Evolutionary conservation across 768 basidiomycete genomes (phyloP), one percentile per base, ranked within the genome.

Genomic region (Asterophora lycoperdoides): DNA sequence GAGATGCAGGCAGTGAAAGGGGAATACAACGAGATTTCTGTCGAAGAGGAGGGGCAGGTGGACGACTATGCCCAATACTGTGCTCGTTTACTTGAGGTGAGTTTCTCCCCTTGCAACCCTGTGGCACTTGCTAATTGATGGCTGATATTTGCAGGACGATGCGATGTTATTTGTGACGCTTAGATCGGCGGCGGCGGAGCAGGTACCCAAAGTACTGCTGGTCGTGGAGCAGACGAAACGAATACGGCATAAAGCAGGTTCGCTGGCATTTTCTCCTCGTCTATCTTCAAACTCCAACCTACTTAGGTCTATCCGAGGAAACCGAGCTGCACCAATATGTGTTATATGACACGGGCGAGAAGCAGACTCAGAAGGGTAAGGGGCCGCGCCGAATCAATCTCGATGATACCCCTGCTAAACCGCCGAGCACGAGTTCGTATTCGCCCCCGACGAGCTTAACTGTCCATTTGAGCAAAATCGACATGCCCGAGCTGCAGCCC

Each of bases 401-500:
- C 19, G 77, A 90, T 57, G 83, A 82, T 61, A 54, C 51, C n/a
- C n/a, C n/a, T 30, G 69, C 70, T 51, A 72, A 72, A 48, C 61
- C 61, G 37, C 64, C 68, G 48, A 58, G 54, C n/a, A n/a, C n/a
- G 39, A 69, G 23, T 23, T 23, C 74, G 52, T 90, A 92, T 60
- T 65, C 70, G 2, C 88, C 89, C 1, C 89, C 88, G 1, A 75
- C 72, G 29, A 81, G 76, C 52, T 72, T 93, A 0, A 76, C 74
- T 0, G 74, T 92, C 1, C 89, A 92, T 63, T 65, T 93, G 14
- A 89, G 88, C 73, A 92, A 92, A 72, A 89, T 93, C 41, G 72
- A 83, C 11, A 91, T 93, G 80, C 89, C 89, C 0, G 89, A 93
- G 61, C 75, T 93, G 13, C 77, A 78, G 57, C 86, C 86, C 3